phyloP scores from a whole-genome alignment of 805 yeast genomes.

The Metschnikowia similis region DNA sequence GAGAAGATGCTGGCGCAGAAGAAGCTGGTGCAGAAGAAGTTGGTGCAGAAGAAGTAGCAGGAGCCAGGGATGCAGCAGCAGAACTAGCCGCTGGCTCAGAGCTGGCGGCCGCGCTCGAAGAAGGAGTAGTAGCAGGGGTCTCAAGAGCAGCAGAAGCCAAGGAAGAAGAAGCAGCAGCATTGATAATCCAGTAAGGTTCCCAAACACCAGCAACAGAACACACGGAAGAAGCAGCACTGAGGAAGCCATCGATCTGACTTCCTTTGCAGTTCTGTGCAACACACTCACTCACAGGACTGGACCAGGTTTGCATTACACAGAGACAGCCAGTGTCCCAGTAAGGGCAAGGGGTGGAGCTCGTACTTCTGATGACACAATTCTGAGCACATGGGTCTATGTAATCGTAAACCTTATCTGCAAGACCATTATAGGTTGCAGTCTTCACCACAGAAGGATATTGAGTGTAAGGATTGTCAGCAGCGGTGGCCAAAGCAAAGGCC shows the following conservation, averaged over 20 bases:
- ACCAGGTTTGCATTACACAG: conserved; percentile 36
- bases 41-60: conserved; percentile 2
- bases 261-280: conserved; percentile 22
- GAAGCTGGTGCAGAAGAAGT: not conserved
- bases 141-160: conserved; percentile 21
- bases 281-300: conserved; percentile 30
- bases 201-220: conserved; percentile 33
- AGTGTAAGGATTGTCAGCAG: conserved; percentile 13
- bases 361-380: conserved; percentile 25
- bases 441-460: conserved; percentile 33
- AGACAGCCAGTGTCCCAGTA: conserved; percentile 44
- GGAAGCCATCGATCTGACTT: conserved; percentile 23
- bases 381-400: conserved; percentile 32
- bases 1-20: not conserved
- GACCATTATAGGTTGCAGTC: conserved; percentile 39
- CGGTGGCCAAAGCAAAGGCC: conserved; percentile 7
- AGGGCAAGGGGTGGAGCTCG: conserved; percentile 37
- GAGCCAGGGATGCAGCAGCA: not conserved
- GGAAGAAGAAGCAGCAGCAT: conserved; percentile 19
- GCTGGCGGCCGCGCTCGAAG: not conserved
- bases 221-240: conserved; percentile 25
- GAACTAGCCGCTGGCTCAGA: not conserved
- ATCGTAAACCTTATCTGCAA: conserved; percentile 32
- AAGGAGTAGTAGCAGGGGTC: conserved; percentile 1
- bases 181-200: conserved; percentile 29